phyloP scores from a whole-genome alignment of 2,329 filamentous ascomycete species.

The Zelopaecilomyces penicillatus region DNA sequence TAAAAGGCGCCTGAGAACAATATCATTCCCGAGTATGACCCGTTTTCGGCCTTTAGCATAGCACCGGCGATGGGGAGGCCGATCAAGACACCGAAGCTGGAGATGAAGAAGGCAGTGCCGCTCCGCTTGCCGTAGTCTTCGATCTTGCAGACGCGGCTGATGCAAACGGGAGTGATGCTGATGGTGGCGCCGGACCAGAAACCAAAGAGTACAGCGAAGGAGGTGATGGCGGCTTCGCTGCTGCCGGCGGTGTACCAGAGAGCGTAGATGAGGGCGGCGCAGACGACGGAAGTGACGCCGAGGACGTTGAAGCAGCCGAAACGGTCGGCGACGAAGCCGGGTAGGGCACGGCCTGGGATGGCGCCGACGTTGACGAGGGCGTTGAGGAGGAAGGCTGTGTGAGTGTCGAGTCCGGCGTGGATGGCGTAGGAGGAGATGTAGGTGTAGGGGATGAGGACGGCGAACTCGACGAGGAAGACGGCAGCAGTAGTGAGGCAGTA shows the following conservation, averaged over 20 bases:
- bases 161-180: slow-evolving; percentile 60
- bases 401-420: slow-evolving; percentile 39
- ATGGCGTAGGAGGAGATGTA: slow-evolving; percentile 61
- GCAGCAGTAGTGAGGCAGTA: slow-evolving; percentile 45
- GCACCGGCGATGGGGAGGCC: slow-evolving; percentile 51
- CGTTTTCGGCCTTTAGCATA: slow-evolving; percentile 34
- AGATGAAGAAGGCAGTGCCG: slow-evolving; percentile 61
- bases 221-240: slow-evolving; percentile 41
- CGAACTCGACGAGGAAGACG: slow-evolving; percentile 52
- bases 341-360: slow-evolving; percentile 58
- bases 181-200: slow-evolving; percentile 65
- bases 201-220: slow-evolving; percentile 59
- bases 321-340: slow-evolving; percentile 59
- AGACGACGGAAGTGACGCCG: slow-evolving; percentile 44
- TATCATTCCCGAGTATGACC: slow-evolving; percentile 45
- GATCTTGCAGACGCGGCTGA: slow-evolving; percentile 61
- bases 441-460: slow-evolving; percentile 56
- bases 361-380: slow-evolving; percentile 63
- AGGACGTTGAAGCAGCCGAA: slow-evolving; percentile 64
- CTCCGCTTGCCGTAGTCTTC: slow-evolving; percentile 63
- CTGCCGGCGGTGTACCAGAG: slow-evolving; percentile 51
- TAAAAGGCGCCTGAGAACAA: slow-evolving; percentile 35
- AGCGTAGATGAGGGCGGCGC: slow-evolving; percentile 41
- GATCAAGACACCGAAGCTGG: slow-evolving; percentile 49
- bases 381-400: slow-evolving; percentile 58